phyloP scores from a whole-genome alignment of 345 rosid species.

The Cochlearia excelsa region DNA sequence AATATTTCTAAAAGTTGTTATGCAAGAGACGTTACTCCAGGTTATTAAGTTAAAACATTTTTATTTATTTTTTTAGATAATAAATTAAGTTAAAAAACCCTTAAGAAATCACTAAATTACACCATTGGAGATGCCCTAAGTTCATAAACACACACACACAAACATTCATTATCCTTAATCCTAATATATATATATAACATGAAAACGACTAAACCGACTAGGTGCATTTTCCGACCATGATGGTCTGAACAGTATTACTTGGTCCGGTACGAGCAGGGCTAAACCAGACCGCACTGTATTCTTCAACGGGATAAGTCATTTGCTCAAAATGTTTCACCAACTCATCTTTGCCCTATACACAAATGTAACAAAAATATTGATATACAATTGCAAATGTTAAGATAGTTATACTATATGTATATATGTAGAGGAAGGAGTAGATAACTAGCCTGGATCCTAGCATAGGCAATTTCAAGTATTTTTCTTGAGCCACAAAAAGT shows the following conservation, averaged over 20 bases:
- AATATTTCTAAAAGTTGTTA: too few relatives aligned
- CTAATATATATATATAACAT: not conserved
- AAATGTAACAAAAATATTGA: not conserved
- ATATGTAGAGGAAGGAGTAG: constrained; percentile 2
- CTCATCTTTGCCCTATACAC: constrained; percentile 48
- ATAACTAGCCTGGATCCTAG: constrained; percentile 63
- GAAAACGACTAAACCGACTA: constrained; percentile 10
- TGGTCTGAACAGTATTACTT: not conserved
- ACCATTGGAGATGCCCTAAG: too few relatives aligned
- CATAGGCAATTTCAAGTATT: constrained; percentile 46
- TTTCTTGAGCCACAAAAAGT: constrained; percentile 45
- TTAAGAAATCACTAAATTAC: too few relatives aligned
- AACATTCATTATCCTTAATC: not conserved
- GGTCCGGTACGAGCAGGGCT: constrained; percentile 52
- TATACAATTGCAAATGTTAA: not conserved
- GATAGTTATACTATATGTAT: not conserved
- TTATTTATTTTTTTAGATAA: too few relatives aligned
- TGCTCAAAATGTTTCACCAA: constrained; percentile 45
- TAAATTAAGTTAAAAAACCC: too few relatives aligned
- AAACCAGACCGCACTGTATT: constrained; percentile 47
- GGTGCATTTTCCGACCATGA: constrained; percentile 27
- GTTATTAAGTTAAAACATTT: too few relatives aligned
- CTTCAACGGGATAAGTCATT: constrained; percentile 44
- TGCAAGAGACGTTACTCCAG: too few relatives aligned
- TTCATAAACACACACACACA: not conserved